Evolutionary conservation across 2,329 filamentous ascomycete species (phyloP), one percentile per base, ranked within the genome.

Genomic region (Coniochaeta sp.): DNA sequence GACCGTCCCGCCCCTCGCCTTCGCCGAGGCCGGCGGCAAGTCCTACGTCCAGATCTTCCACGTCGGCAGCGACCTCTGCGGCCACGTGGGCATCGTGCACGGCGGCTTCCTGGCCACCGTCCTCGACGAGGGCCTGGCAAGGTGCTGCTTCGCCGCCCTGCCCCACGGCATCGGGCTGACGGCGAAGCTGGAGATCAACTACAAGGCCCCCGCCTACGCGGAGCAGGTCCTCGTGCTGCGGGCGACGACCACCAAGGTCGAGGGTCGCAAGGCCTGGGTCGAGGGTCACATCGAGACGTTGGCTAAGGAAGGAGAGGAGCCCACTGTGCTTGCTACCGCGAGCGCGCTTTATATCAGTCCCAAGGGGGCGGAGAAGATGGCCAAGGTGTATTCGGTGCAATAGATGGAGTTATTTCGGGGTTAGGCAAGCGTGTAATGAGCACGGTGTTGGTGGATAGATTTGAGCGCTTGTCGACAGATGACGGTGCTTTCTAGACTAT

Each of bases 201-300:
- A 97, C 75, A 86, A 89, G 67, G 86, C 85, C 63, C 95, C 95
- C 5, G 88, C 89, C 52, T 85, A 83, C 67, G 91, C 92, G 6
- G 84, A 85, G 24, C 83, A 84, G 62, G 95, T 89, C 70, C 78
- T 96, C 33, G 90, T 96, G 50, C 76, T 99, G 61, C 82, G 84
- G 63, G 93, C 91, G 4, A 84, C 86, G 71, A 96, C 93, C 22
- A 87, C 84, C 11, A 93, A 89, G 77, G 89, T 93, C 1, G 92
- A 98, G 71, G 93, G 95, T 1, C 82, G 95, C 63, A 98, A 98
- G 78, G 93, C 92, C 14, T 97, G 91, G 91, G 91, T 97, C 1
- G 88, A 90, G 75, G 95, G 91, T 1, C 84, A 85, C 66, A 87
- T 98, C 67, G 92, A 96, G 81, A 88, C 90, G 60, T 75, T 98